Evolutionary conservation across 768 basidiomycete genomes (phyloP).

Genomic region (Podaxis sp.): DNA sequence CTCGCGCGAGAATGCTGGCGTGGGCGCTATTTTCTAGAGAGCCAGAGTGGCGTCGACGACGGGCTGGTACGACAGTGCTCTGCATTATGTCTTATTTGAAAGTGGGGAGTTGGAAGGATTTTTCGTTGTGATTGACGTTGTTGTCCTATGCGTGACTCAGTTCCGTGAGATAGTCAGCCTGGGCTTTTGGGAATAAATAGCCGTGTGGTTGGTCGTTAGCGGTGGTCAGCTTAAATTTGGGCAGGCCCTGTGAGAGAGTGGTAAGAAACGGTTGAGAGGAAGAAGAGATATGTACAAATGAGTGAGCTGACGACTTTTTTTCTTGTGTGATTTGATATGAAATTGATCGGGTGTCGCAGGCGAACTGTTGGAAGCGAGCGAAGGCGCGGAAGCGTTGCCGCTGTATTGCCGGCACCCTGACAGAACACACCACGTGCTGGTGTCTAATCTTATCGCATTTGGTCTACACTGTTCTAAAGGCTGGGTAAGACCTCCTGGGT

Average conservation of each 20-base stretch:
- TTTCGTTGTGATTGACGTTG: neutral
- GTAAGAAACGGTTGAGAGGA: conserved; percentile 17
- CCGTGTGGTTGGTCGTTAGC: too few species aligned
- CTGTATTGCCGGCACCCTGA: too few species aligned
- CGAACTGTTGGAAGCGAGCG: neutral
- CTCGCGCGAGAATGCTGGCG: conserved; percentile 16
- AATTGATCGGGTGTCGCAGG: neutral
- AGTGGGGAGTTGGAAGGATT: neutral
- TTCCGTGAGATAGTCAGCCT: too few species aligned
- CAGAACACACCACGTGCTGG: neutral
- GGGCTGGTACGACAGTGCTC: conserved; percentile 36
- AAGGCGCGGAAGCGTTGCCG: neutral
- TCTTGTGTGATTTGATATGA: neutral
- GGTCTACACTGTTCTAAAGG: neutral
- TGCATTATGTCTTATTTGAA: neutral
- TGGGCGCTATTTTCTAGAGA: conserved; percentile 41
- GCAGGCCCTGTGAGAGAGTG: conserved; percentile 9
- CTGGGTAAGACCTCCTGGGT: neutral
- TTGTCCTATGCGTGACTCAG: too few species aligned
- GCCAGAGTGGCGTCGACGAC: conserved; percentile 66
- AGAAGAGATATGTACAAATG: conserved; percentile 1
- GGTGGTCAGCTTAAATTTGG: too few species aligned
- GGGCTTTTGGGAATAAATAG: too few species aligned
- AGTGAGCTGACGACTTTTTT: neutral
- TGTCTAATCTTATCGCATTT: neutral